phyloP scores from a whole-genome alignment of 768 basidiomycete species.

The Boletus tomentosulus region DNA sequence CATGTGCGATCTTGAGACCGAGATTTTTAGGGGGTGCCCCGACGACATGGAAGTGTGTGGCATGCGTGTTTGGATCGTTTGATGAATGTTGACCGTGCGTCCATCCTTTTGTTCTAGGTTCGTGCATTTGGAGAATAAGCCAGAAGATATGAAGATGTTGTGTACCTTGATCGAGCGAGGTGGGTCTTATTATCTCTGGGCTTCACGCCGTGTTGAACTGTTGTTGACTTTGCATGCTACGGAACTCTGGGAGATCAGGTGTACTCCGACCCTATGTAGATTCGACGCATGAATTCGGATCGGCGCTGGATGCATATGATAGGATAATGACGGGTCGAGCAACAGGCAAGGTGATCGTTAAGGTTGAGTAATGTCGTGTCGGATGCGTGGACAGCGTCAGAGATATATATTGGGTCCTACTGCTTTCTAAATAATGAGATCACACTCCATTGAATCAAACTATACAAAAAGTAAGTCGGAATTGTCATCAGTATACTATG shows the following conservation, averaged over 20 bases:
- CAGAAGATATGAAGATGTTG: constrained; percentile 35
- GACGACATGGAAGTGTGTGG: constrained; percentile 43
- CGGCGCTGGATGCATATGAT: constrained; percentile 59
- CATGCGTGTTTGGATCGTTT: no score
- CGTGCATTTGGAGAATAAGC: constrained; percentile 29
- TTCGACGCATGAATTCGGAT: constrained; percentile 53
- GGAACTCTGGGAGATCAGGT: constrained; percentile 27
- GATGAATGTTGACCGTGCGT: neutral
- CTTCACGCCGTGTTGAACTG: neutral
- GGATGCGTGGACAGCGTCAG: no score
- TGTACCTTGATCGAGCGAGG: constrained; percentile 41
- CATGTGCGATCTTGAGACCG: constrained; percentile 29
- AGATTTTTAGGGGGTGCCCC: constrained; percentile 50
- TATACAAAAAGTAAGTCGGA: no score
- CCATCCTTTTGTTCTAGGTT: constrained; percentile 9
- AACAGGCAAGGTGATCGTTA: constrained; percentile 65
- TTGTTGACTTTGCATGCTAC: neutral
- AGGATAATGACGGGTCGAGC: constrained; percentile 51
- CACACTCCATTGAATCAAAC: no score
- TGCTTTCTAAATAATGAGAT: no score
- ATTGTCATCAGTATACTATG: no score
- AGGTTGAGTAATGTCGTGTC: constrained; percentile 33
- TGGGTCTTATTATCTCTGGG: constrained; percentile 13
- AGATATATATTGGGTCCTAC: no score
- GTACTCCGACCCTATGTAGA: constrained; percentile 52